Base-by-base conservation (phyloP, 2,329 filamentous ascomycete species). In the Aspergillus phoenicis region DNA sequence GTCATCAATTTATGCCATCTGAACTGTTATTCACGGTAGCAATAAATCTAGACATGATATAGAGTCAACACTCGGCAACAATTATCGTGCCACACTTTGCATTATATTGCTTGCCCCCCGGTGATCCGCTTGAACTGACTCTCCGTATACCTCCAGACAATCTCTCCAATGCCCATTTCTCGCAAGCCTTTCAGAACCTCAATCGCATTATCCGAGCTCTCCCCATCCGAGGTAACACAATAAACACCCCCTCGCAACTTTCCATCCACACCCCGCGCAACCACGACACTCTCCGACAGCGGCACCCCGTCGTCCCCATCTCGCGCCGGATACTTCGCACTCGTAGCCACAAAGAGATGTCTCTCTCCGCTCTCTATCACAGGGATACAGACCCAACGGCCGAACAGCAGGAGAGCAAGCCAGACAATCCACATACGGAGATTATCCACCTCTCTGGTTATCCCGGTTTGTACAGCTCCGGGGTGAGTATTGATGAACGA, bases 301-400 rank as follows among this genome's bases (percentile, higher is more conserved):
- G 28, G 15, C 24, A 41, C 17, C 10, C n/a, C 24, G 2, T 30
- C 33, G 1, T 5, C 51, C 2, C 30, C 30, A 4, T 52, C 13
- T 4, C 38, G 11, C 11, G 59, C 26, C 4, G 33, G 59, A 26
- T 53, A 61, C 24, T 28, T n/a, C n/a, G 36, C 48, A 41, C 48
- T 61, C 15, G 59, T 63, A 11, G 52, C 20, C 11, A 52, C 26
- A 38, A 56, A 63, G 2, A 64, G 33, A 52, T 63, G 55, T 22
- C 62, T 49, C 30, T 61, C 59, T 4, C 30, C 54, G 7, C 54
- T 43, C 52, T 55, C 52, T 8, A 7, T 5, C 2, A 13, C 6
- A 4, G 52, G 38, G n/a, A 55, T 11, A 30, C 24, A 55, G 15
- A 55, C 11, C 52, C 36, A 55, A 15, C 52, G 22, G 3, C 24